Evolutionary conservation across 2,329 filamentous ascomycete genomes (phyloP).

Genomic region (Fusarium albosuccineum): DNA sequence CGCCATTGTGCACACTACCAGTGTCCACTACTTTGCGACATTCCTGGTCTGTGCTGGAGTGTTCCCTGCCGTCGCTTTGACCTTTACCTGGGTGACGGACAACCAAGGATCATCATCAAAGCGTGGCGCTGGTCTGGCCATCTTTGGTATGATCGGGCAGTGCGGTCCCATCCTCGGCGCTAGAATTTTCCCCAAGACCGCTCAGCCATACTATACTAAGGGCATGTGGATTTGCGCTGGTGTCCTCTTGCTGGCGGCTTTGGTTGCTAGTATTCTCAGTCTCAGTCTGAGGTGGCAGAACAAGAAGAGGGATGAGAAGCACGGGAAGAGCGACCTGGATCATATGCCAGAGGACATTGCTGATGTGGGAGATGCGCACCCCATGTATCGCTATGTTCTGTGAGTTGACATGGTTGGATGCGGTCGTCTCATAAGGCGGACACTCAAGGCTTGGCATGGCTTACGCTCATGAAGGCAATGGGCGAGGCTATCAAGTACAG

Average conservation of each 20-base stretch:
- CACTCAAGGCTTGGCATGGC: no score
- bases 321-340: slow-evolving; percentile 27
- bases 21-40: slow-evolving; percentile 61
- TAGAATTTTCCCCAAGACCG: slow-evolving; percentile 18
- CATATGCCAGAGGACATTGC: slow-evolving; percentile 14
- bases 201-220: slow-evolving; percentile 22
- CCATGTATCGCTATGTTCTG: slow-evolving; percentile 21
- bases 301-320: slow-evolving; percentile 18
- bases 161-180: slow-evolving; percentile 28
- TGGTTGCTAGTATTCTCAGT: slow-evolving; percentile 1
- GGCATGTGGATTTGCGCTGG: slow-evolving; percentile 10
- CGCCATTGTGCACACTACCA: slow-evolving; percentile 28
- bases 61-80: slow-evolving; percentile 77
- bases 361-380: slow-evolving; percentile 26
- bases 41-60: slow-evolving; percentile 60
- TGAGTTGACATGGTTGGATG: not conserved
- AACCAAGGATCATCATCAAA: slow-evolving; percentile 78
- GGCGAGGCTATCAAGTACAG: no score
- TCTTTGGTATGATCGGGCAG: slow-evolving; percentile 40
- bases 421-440: no score
- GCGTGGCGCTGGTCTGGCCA: slow-evolving; percentile 71
- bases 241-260: not conserved
- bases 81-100: slow-evolving; percentile 77
- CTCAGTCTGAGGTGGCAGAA: slow-evolving; percentile 28
- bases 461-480: no score